These are phyloP conservation scores for Penicillium subrubescens DNA, from an alignment of 495 filamentous ascomycete species.

Conservation along the genomic window DNA sequence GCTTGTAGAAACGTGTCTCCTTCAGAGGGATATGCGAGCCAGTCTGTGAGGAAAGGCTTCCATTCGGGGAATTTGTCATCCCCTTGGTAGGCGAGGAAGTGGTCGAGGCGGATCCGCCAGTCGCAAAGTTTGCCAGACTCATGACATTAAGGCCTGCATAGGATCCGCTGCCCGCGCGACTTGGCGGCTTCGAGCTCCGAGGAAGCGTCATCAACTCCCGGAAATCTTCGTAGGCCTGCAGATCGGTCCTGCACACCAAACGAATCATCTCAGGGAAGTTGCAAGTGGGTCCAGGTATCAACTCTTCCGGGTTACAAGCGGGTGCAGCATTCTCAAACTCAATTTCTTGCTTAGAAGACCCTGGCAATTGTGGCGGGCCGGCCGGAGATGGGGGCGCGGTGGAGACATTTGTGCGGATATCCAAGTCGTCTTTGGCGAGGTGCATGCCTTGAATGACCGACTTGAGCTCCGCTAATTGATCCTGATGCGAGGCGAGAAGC, in stretches of 20 bases:
- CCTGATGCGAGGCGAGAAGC: constrained; percentile 86
- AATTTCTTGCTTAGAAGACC: constrained; percentile 21
- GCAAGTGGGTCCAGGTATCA: constrained; percentile 78
- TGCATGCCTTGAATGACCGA: constrained; percentile 86
- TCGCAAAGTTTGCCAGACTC: constrained; percentile 56
- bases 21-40: constrained; percentile 63
- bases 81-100: constrained; percentile 46
- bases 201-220: constrained; percentile 71
- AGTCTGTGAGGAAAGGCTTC: constrained; percentile 40
- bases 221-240: constrained; percentile 83
- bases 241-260: constrained; percentile 79
- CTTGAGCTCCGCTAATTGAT: constrained; percentile 90
- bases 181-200: constrained; percentile 58
- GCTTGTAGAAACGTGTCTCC: constrained; percentile 92
- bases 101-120: constrained; percentile 48
- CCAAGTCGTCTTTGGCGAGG: constrained; percentile 68
- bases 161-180: constrained; percentile 68
- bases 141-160: constrained; percentile 65
- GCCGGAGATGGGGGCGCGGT: constrained; percentile 72
- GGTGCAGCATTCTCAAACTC: constrained; percentile 22
- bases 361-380: constrained; percentile 27
- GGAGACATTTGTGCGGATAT: constrained; percentile 56
- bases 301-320: constrained; percentile 48
- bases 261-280: constrained; percentile 81
- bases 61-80: constrained; percentile 41